Evolutionary conservation across 257 asterid species (phyloP).

Genomic region (Solanum chmielewskii): DNA sequence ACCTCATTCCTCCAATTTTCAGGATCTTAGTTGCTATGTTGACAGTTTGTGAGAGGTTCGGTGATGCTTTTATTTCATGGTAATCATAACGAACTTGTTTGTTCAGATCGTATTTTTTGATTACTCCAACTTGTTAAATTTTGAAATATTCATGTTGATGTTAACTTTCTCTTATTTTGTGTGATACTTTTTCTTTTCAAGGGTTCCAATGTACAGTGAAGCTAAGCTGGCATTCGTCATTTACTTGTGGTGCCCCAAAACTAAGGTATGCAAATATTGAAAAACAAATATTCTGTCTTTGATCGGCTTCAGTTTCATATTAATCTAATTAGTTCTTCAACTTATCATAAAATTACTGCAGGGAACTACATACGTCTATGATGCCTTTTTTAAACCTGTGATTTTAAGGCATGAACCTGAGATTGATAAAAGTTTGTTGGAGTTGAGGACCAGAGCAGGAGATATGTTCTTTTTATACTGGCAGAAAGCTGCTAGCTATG

Average conservation of each 20-base stretch:
- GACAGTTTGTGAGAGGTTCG: slow-evolving; percentile 84
- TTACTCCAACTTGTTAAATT: not conserved
- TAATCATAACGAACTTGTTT: slow-evolving; percentile 7
- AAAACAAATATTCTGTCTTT: not conserved
- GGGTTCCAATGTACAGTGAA: slow-evolving; percentile 98
- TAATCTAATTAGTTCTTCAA: slow-evolving; percentile 1
- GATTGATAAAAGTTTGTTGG: slow-evolving; percentile 75
- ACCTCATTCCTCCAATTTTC: slow-evolving; percentile 1
- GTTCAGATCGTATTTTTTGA: not conserved
- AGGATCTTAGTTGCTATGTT: slow-evolving; percentile 87
- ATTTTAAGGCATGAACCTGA: slow-evolving; percentile 79
- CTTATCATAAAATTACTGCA: slow-evolving; percentile 20
- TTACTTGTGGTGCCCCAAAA: slow-evolving; percentile 92
- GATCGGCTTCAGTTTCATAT: not conserved
- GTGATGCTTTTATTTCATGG: slow-evolving; percentile 88
- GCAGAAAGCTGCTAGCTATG: slow-evolving; percentile 52
- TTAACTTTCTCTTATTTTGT: not conserved
- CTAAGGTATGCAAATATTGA: slow-evolving; percentile 40
- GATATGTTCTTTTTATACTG: slow-evolving; percentile 55
- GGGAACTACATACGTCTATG: slow-evolving; percentile 92
- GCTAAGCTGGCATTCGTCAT: slow-evolving; percentile 93
- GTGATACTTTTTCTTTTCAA: slow-evolving; percentile 10
- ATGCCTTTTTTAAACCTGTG: slow-evolving; percentile 81
- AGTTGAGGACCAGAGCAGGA: slow-evolving; percentile 72
- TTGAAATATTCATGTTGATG: not conserved